A percentile compares a stretch with the other conserved stretches of the same genome.
phyloP scores from a whole-genome alignment of 2,329 filamentous ascomycete species.

The Diaporthe sp. region DNA sequence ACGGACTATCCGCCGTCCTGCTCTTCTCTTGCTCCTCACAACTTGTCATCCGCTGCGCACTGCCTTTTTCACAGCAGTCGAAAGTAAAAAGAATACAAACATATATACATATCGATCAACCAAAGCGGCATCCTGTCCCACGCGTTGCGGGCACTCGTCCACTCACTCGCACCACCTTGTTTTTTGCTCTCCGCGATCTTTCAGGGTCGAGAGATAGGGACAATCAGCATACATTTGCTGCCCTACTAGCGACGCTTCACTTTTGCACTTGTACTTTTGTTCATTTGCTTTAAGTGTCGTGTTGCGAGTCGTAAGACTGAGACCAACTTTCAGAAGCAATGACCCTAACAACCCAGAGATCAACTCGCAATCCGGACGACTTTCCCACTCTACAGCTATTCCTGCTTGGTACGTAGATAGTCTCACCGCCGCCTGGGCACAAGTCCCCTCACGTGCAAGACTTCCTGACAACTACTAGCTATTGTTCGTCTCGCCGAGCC shows the following conservation, averaged over 20 bases:
- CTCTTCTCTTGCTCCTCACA: background rate
- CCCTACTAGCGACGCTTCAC: conserved; percentile 32
- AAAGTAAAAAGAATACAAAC: background rate
- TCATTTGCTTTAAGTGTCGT: conserved; percentile 52
- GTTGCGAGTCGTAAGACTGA: conserved; percentile 61
- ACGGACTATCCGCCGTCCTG: background rate
- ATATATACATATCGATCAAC: background rate
- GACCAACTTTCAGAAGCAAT: conserved; percentile 60
- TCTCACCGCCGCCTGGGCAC: conserved; percentile 3
- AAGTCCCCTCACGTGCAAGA: too few relatives aligned
- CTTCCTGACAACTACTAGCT: conserved; percentile 63
- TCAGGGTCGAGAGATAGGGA: background rate
- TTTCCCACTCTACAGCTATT: conserved; percentile 89
- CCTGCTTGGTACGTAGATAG: conserved; percentile 76
- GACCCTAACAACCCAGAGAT: conserved; percentile 65
- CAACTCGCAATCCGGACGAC: conserved; percentile 74
- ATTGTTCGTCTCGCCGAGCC: conserved; percentile 94
- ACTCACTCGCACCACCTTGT: conserved; percentile 1
- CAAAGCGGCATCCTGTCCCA: background rate
- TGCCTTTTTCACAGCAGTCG: background rate
- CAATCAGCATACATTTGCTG: background rate
- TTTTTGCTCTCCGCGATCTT: background rate
- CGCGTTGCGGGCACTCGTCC: background rate
- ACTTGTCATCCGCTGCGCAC: background rate
- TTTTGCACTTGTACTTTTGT: conserved; percentile 43